Evolutionary conservation across 805 yeast species (phyloP), one percentile per base, ranked within the genome.

Genomic region (Schizosaccharomyces japonicus): DNA sequence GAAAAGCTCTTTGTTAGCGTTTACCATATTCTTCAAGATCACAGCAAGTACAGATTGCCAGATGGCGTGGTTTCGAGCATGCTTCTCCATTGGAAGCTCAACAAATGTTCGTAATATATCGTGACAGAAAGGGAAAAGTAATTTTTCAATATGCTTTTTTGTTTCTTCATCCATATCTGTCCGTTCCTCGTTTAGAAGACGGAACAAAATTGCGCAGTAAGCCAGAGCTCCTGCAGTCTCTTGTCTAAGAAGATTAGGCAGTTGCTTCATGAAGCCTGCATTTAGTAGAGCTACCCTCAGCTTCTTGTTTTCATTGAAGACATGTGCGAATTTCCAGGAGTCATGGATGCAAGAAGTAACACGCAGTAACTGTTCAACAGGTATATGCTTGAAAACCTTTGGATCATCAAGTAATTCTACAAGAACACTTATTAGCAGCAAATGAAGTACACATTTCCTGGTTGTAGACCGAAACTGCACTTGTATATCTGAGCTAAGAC

Each of bases 171-270:
- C 27, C 17, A 17, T 13, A 6, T n/a, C 10, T 19, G 23, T 13
- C 27, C 27, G 13, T 36, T 23, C 27, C 27, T 15, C 83, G 51
- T 79, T 72, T 60, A 82, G 84, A 57, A 87, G 65, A 55, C 79
- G 70, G 68, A 87, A 81, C 67, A 81, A 68, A 44, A 85, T 70
- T 55, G 78, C 76, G 52, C 87, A 75, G 59, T 76, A 80, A 1
- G 84, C 94, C 1, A 93, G 87, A 1, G 94, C 78, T 0, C 95
- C 75, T 31, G 83, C 74, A 0, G 93, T 76, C 61, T 92, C 98
- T 62, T 92, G 98, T 55, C 81, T 80, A 55, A 85, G 65, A 55
- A 90, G 64, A 55, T 90, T 92, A 19, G 99, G 98, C 49, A 87
- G 69, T 57, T 85, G 78, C 56, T 83, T 93, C 63, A 85, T 87